Base-by-base conservation (phyloP, 352 stramenopile species). In the Aphanomyces euteiches region DNA sequence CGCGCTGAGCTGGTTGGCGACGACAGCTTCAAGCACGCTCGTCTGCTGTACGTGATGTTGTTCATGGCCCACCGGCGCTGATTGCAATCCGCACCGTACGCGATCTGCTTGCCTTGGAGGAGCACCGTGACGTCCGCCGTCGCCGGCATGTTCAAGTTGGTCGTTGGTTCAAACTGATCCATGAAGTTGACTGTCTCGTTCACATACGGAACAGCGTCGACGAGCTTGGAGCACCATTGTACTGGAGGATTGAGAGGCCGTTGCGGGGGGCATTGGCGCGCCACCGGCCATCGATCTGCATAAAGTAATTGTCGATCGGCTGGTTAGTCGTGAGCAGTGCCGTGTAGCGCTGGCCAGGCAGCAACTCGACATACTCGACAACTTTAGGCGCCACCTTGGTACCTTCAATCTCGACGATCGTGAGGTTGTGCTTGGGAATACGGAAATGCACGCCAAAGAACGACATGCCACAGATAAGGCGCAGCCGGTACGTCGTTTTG, bases 401-500 rank as follows among this genome's bases (percentile, higher is more conserved):
- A 43, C 73, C 75, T 71, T 80, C 75, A 21, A 77, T 69, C 66
- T 78, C 66, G 3, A 80, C 67, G 59, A 80, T 56, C 8, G 69
- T 80, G 67, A 80, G 71, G 5, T 45, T 76, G 53, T 80, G 73
- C 13, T 69, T 56, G 12, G 66, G 41, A 43, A 80, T 77, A n/a
- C 73, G 73, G 63, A 80, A 77, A 38, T 78, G 77, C 19, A 78
- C 54, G 12, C 50, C 66, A 68, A 78, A 72, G 36, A 80, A 63
- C 13, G 66, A 67, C 47, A 43, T 56, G 8, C 37, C 70, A 17
- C 60, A 59, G 53, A 78, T 75, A 28, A 80, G 60, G 2, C 75
- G 69, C 19, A 80, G 48, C 4, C 66, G 75, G 47, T 80, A 80
- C 7, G 75, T 80, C 34, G 71, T 73, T 7, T 59, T 54, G 4